Evolutionary conservation across 2,329 filamentous ascomycete genomes (phyloP).

Genomic region (Volutella citrinella): DNA sequence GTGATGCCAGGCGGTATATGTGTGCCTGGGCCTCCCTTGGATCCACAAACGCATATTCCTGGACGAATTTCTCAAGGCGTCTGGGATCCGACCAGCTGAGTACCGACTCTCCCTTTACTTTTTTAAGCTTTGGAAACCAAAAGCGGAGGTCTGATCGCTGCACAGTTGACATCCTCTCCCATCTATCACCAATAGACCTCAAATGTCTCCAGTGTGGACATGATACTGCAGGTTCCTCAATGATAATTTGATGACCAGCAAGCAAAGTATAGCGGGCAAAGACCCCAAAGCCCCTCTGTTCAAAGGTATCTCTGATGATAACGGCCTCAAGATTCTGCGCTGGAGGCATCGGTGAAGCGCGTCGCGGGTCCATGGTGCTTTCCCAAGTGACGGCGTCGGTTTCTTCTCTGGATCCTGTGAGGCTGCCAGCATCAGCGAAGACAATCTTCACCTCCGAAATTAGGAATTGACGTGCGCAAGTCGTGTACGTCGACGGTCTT

Average conservation of each 20-base stretch:
- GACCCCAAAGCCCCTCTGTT: slow-evolving; percentile 15
- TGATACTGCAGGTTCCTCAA: slow-evolving; percentile 15
- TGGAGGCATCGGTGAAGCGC: no score
- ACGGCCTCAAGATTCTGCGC: slow-evolving; percentile 12
- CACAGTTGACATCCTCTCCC: slow-evolving; percentile 8
- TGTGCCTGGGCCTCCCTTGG: slow-evolving; percentile 3
- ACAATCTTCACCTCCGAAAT: no score
- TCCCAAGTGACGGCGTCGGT: no score
- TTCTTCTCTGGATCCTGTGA: no score
- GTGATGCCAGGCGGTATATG: slow-evolving; percentile 18
- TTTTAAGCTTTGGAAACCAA: slow-evolving; percentile 11
- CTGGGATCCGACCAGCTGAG: slow-evolving; percentile 6
- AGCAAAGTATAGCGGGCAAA: slow-evolving; percentile 13
- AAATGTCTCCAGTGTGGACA: slow-evolving; percentile 11
- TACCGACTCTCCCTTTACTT: slow-evolving; percentile 1
- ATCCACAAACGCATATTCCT: slow-evolving; percentile 24
- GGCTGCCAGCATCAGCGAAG: no score
- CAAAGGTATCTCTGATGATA: slow-evolving; percentile 6
- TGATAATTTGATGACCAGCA: slow-evolving; percentile 12
- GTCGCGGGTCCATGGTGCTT: no score
- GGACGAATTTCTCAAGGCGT: slow-evolving; percentile 18
- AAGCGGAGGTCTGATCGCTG: slow-evolving; percentile 1
- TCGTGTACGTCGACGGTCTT: no score
- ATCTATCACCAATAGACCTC: slow-evolving; percentile 8
- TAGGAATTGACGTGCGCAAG: no score